These are phyloP conservation scores for Phaeosphaeriaceae sp. DNA, from an alignment of 2,329 filamentous ascomycete genomes.

Conservation along the genomic window DNA sequence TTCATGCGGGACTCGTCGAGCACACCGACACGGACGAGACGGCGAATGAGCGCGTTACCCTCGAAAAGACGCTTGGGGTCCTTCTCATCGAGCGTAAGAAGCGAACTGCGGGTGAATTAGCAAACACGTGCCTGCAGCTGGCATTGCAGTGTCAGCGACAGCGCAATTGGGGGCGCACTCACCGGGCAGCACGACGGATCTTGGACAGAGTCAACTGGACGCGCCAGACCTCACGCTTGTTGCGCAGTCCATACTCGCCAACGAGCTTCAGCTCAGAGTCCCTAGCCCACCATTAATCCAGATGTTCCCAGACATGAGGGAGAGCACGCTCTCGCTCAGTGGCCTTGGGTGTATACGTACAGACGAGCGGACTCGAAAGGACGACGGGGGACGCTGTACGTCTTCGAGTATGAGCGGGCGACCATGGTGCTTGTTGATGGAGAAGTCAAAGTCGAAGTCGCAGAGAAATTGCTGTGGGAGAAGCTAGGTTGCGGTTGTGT, in stretches of 20 bases:
- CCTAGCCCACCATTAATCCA: constrained; percentile 74
- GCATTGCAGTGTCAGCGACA: constrained; percentile 15
- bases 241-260: constrained; percentile 99
- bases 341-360: constrained; percentile 87
- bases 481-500: no score
- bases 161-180: constrained; percentile 52
- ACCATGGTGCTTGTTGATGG: constrained; percentile 53
- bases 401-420: constrained; percentile 89
- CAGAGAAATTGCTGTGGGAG: not conserved
- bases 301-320: constrained; percentile 85
- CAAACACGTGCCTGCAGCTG: constrained; percentile 1
- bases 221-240: constrained; percentile 99
- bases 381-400: constrained; percentile 97
- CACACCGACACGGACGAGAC: constrained; percentile 99
- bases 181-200: constrained; percentile 99
- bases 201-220: constrained; percentile 99
- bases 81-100: constrained; percentile 99
- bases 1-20: constrained; percentile 99
- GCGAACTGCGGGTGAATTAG: constrained; percentile 72
- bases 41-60: constrained; percentile 99
- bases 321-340: constrained; percentile 99
- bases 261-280: constrained; percentile 99
- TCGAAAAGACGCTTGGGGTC: constrained; percentile 99
- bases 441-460: constrained; percentile 25
- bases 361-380: constrained; percentile 99